Conservation (phyloP, 148 eudicot genomes). For the Spergularia marina region DNA sequence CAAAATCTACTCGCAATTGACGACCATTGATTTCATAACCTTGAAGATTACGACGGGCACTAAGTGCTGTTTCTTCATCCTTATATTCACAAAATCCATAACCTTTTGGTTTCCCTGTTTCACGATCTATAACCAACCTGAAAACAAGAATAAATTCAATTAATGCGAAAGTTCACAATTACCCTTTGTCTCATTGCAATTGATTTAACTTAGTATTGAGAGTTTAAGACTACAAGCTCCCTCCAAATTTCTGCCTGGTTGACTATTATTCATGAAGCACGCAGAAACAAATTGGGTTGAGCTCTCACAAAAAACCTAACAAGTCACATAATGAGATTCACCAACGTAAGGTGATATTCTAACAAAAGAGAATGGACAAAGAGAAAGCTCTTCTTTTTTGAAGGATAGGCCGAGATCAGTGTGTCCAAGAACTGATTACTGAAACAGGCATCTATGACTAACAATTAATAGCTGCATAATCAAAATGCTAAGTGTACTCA, state of each 20-base stretch:
- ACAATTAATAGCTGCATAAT: too few relatives aligned
- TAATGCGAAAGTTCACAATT: background rate
- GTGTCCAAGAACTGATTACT: too few relatives aligned
- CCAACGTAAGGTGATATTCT: too few relatives aligned
- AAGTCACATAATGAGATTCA: too few relatives aligned
- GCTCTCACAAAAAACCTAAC: too few relatives aligned
- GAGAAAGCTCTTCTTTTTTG: too few relatives aligned
- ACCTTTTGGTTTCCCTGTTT: constrained; percentile 98
- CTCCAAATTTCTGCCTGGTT: background rate
- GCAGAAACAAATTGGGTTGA: background rate
- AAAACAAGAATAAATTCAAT: constrained; percentile 20
- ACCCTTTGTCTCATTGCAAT: background rate
- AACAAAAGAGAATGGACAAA: too few relatives aligned
- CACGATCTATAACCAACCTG: constrained; percentile 95
- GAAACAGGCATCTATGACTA: too few relatives aligned
- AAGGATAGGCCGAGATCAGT: too few relatives aligned
- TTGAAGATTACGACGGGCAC: constrained; percentile 98
- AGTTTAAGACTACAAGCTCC: background rate
- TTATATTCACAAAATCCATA: constrained; percentile 98
- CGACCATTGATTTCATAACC: constrained; percentile 97
- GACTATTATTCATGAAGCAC: background rate
- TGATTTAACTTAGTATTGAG: background rate
- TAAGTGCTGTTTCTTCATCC: constrained; percentile 97
- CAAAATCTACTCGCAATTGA: constrained; percentile 96
- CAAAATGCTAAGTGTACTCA: too few relatives aligned